Evolutionary conservation across 257 asterid species (phyloP), one percentile per base, ranked within the genome.

Genomic region (Rubia yunnanensis): DNA sequence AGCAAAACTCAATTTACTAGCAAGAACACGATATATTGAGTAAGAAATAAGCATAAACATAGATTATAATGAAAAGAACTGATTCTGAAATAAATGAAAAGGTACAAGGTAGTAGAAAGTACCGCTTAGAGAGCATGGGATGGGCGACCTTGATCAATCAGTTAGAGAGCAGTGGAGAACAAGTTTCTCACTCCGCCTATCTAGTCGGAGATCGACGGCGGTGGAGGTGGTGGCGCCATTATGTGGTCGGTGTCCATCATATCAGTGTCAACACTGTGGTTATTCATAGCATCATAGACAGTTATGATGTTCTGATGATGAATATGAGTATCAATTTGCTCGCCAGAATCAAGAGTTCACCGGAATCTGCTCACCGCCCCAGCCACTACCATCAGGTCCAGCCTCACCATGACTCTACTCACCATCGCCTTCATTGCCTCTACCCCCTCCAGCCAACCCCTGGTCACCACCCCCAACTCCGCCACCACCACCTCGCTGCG

Each of bases 71-170:
- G 23, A 34, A 34, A 9, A 60, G 5, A 60, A 46, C 64, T 50
- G 58, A 28, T 44, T 14, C 14, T 27, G 34, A 44, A 26, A 64
- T 46, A 15, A 24, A 31, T 49, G 10, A 67, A 9, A 30, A 59
- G 7, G 23, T 41, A 28, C 13, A 38, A 13, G 54, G 24, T 20
- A 3, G 38, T 14, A 20, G 34, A 48, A 17, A 20, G 2, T 79
- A 92, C 96, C 84, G 84, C 94, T 69, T 94, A 94, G 53, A 92
- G 92, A 46, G 99, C 97, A 71, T 92, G 92, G 60, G 95, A 80
- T 49, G 99, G 96, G 71, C 79, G 82, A 74, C 86, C 88, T 69
- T 89, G 88, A 78, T 79, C 73, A 73, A 94, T 64, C 65, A 89
- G 85, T 31, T 80, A 92, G 74, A 95, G 96, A 70, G 97, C 94